Evolutionary conservation across 1,139 yeast genomes (phyloP).

Genomic region (Sugiyamaella japonica): DNA sequence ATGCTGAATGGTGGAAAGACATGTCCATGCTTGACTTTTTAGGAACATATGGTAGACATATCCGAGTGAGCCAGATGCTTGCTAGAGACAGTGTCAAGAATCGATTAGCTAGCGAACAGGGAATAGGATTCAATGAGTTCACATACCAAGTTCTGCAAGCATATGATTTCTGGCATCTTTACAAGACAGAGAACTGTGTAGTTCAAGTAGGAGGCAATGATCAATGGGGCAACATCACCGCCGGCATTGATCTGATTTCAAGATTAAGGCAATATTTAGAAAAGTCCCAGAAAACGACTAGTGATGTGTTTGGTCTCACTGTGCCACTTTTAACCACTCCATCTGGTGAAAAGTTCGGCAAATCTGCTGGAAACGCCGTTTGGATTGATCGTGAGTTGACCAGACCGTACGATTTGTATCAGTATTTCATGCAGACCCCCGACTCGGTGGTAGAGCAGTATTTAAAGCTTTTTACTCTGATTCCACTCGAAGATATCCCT

Average conservation of each 20-base stretch:
- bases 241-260: constrained; percentile 86
- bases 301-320: constrained; percentile 68
- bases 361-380: constrained; percentile 95
- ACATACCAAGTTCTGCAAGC: constrained; percentile 92
- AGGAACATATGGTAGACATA: constrained; percentile 72
- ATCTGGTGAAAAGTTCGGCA: constrained; percentile 92
- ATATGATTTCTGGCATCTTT: constrained; percentile 85
- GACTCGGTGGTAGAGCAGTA: constrained; percentile 74
- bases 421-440: constrained; percentile 75
- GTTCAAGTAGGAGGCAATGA: constrained; percentile 96
- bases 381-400: constrained; percentile 76
- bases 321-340: constrained; percentile 89
- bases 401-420: constrained; percentile 79
- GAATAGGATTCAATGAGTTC: constrained; percentile 91
- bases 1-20: constrained; percentile 83
- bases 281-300: constrained; percentile 1
- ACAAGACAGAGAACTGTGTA: constrained; percentile 56
- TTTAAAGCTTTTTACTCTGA: constrained; percentile 72
- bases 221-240: constrained; percentile 98
- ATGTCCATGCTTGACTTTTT: constrained; percentile 75
- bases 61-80: constrained; percentile 83
- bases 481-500: constrained; percentile 63
- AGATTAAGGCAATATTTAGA: constrained; percentile 45
- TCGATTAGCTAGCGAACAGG: constrained; percentile 65
- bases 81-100: constrained; percentile 84